These are phyloP conservation scores for Arxiozyma bovina DNA, from an alignment of 1,139 yeast genomes.

Conservation along the genomic window DNA sequence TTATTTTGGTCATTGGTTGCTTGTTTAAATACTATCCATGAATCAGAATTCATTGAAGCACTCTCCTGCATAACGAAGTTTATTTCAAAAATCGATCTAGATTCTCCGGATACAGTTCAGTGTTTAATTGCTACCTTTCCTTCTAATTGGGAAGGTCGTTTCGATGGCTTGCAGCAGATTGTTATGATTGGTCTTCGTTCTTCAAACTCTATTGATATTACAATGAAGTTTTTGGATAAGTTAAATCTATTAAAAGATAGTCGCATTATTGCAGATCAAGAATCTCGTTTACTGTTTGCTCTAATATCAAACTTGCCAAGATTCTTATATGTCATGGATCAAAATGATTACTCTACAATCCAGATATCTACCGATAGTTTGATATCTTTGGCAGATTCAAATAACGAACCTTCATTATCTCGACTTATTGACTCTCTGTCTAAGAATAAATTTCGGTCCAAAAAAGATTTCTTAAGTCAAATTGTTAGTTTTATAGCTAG, in stretches of 20 bases:
- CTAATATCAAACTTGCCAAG: constrained; percentile 75
- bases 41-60: constrained; percentile 85
- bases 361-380: constrained; percentile 52
- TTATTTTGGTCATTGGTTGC: constrained; percentile 95
- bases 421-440: constrained; percentile 70
- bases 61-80: constrained; percentile 74
- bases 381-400: constrained; percentile 50
- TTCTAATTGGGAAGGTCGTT: constrained; percentile 89
- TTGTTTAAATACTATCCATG: constrained; percentile 80
- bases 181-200: constrained; percentile 79
- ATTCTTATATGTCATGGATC: constrained; percentile 68
- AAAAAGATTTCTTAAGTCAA: constrained; percentile 80
- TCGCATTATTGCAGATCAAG: constrained; percentile 68
- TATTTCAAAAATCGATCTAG: constrained; percentile 77
- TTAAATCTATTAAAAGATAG: constrained; percentile 61
- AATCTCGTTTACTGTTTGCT: constrained; percentile 60
- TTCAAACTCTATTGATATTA: constrained; percentile 67
- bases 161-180: constrained; percentile 77
- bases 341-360: constrained; percentile 45
- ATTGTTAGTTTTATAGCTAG: constrained; percentile 58
- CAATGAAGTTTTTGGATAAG: constrained; percentile 65
- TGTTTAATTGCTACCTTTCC: constrained; percentile 84
- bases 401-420: constrained; percentile 52
- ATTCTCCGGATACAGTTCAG: constrained; percentile 76
- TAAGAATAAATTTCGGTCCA: constrained; percentile 73